A percentile compares a stretch with the other conserved stretches of the same genome.
These are phyloP conservation scores for Dactylonectria macrodidyma DNA, from an alignment of 2,329 filamentous ascomycete species.

Conservation along the genomic window DNA sequence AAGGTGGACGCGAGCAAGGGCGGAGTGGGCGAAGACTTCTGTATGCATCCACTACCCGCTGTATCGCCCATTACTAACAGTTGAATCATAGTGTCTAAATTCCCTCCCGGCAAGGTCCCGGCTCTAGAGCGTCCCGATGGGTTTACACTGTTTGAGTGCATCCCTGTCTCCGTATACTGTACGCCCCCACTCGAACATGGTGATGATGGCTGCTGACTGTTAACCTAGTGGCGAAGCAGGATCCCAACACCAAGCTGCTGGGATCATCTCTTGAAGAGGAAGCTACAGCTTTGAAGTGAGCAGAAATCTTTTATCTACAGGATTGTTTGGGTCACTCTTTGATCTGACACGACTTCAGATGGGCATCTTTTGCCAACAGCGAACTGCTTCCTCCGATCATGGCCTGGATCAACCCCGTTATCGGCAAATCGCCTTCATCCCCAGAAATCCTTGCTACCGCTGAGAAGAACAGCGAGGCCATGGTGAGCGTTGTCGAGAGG, in stretches of 20 bases:
- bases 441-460: slow-evolving; percentile 23
- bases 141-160: slow-evolving; percentile 26
- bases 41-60: not conserved
- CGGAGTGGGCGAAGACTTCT: slow-evolving; percentile 26
- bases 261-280: slow-evolving; percentile 28
- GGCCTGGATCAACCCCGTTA: slow-evolving; percentile 34
- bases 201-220: not conserved
- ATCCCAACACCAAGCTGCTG: slow-evolving; percentile 25
- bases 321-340: no score
- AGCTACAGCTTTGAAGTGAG: slow-evolving; percentile 28
- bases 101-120: slow-evolving; percentile 29
- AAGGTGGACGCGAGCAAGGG: slow-evolving; percentile 32
- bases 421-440: slow-evolving; percentile 23
- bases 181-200: not conserved
- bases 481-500: slow-evolving; percentile 28
- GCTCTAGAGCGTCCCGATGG: slow-evolving; percentile 27
- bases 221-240: slow-evolving; percentile 28
- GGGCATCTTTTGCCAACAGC: slow-evolving; percentile 31
- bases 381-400: slow-evolving; percentile 30
- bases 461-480: slow-evolving; percentile 28
- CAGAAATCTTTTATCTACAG: not conserved
- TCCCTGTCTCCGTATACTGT: slow-evolving; percentile 28
- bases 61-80: not conserved
- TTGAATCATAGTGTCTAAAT: slow-evolving; percentile 11
- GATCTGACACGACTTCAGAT: not conserved